A percentile compares a stretch with the other conserved stretches of the same genome.
These are phyloP conservation scores for Mucor circinelloides DNA, from an alignment of 371 early-diverging fungal genomes.

Conservation along the genomic window DNA sequence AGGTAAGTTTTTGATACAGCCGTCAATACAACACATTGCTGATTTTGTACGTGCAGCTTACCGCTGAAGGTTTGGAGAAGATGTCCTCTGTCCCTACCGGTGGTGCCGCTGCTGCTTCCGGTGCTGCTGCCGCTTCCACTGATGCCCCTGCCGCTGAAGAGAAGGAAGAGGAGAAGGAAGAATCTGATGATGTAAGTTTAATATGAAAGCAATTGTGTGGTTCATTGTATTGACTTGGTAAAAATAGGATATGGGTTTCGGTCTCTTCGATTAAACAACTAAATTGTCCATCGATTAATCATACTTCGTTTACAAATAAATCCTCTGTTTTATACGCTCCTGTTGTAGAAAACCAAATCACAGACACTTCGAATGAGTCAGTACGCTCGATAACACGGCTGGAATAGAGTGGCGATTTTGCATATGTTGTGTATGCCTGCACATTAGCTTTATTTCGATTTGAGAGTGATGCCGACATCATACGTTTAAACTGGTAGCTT, in stretches of 20 bases:
- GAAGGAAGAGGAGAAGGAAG: slow-evolving; percentile 72
- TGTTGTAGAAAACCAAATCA: background rate
- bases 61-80: slow-evolving; percentile 91
- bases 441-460: too few species aligned
- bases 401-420: too few species aligned
- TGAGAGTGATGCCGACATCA: too few species aligned
- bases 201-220: background rate
- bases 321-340: background rate
- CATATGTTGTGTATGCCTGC: too few species aligned
- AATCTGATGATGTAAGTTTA: slow-evolving; percentile 75
- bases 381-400: too few species aligned
- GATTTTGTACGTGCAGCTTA: slow-evolving; percentile 50
- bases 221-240: background rate
- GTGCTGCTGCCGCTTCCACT: slow-evolving; percentile 53
- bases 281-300: background rate
- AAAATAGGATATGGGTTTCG: slow-evolving; percentile 49
- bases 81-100: slow-evolving; percentile 92
- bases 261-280: slow-evolving; percentile 49
- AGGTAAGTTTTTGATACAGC: slow-evolving; percentile 45
- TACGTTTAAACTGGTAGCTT: too few species aligned
- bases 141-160: slow-evolving; percentile 59
- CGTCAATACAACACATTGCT: background rate
- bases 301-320: background rate
- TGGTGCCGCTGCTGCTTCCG: slow-evolving; percentile 80
- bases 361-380: too few species aligned